These are phyloP conservation scores for Kwoniella mangroviensis DNA, from an alignment of 768 basidiomycete species.

Conservation along the genomic window DNA sequence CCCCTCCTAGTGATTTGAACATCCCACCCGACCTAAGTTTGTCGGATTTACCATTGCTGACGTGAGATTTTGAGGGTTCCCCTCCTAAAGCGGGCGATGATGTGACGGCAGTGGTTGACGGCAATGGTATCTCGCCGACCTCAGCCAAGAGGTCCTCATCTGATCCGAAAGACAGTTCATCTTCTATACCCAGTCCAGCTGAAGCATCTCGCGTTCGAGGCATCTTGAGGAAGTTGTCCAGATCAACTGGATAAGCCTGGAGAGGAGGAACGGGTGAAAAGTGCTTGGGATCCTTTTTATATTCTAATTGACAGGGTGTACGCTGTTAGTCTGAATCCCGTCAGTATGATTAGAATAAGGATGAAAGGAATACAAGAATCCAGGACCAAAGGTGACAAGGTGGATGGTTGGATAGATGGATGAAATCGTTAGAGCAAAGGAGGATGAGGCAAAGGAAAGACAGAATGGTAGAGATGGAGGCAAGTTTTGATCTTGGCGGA, in stretches of 20 bases:
- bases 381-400: background rate
- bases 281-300: background rate
- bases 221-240: background rate
- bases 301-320: no score
- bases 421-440: background rate
- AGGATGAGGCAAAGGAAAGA: background rate
- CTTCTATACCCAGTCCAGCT: conserved; percentile 34
- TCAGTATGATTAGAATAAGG: background rate
- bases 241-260: background rate
- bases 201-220: conserved; percentile 5
- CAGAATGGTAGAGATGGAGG: background rate
- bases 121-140: conserved; percentile 28
- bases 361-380: conserved; percentile 2
- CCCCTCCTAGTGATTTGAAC: conserved; percentile 11
- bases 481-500: conserved; percentile 3
- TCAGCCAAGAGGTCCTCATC: conserved; percentile 37
- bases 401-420: background rate
- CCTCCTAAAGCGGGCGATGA: background rate
- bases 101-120: no score
- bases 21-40: conserved; percentile 4
- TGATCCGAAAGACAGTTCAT: conserved; percentile 38
- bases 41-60: conserved; percentile 5
- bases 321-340: background rate
- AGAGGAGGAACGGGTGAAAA: background rate
- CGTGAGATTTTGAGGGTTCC: background rate